These are phyloP conservation scores for Vanrija pseudolonga DNA, from an alignment of 1,284 basidiomycete genomes.

Conservation along the genomic window DNA sequence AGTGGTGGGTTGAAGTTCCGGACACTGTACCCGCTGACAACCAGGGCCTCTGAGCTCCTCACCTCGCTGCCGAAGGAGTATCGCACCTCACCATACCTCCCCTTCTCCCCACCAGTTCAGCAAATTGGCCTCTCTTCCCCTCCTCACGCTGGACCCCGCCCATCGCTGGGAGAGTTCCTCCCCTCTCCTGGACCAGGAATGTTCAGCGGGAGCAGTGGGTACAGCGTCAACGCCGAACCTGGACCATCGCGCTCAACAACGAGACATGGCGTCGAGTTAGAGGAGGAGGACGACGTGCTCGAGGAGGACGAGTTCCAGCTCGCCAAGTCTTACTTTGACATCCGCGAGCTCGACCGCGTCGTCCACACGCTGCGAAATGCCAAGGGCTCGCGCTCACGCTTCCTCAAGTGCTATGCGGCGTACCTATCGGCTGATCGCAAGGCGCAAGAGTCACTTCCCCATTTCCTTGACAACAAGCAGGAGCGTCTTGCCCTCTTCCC, in stretches of 20 bases:
- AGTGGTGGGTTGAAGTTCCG: slow-evolving; percentile 37
- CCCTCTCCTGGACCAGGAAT: neutral
- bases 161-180: slow-evolving; percentile 23
- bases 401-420: slow-evolving; percentile 73
- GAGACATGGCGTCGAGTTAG: slow-evolving; percentile 49
- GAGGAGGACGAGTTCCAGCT: slow-evolving; percentile 58
- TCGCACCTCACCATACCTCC: slow-evolving; percentile 36
- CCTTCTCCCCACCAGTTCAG: slow-evolving; percentile 40
- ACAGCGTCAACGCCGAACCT: slow-evolving; percentile 14
- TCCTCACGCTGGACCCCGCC: slow-evolving; percentile 16
- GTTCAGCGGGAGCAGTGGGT: slow-evolving; percentile 20
- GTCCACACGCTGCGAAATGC: slow-evolving; percentile 63
- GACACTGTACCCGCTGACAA: neutral
- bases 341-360: slow-evolving; percentile 75
- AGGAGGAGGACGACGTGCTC: slow-evolving; percentile 61
- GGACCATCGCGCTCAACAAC: slow-evolving; percentile 32
- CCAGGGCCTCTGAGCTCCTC: slow-evolving; percentile 49
- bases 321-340: slow-evolving; percentile 71
- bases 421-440: slow-evolving; percentile 62
- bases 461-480: slow-evolving; percentile 61
- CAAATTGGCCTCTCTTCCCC: slow-evolving; percentile 20
- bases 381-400: slow-evolving; percentile 66
- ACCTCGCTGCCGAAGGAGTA: slow-evolving; percentile 37
- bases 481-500: slow-evolving; percentile 63
- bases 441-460: slow-evolving; percentile 49